Conservation (phyloP, 2,329 filamentous ascomycete genomes). For the Sarocladium brachiariae region DNA sequence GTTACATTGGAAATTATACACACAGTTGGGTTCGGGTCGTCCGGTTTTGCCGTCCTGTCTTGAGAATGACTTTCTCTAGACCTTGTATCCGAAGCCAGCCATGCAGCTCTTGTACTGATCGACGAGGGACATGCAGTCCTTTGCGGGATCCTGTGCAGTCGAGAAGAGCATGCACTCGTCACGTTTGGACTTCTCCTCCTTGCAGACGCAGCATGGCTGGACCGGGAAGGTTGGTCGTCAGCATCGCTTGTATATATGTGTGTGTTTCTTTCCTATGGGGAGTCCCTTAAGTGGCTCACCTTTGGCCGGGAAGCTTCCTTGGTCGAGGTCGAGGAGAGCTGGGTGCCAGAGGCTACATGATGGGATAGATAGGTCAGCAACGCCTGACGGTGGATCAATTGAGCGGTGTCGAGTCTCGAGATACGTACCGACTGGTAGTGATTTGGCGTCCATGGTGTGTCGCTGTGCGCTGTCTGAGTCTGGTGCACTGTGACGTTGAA, state of each 20-base stretch:
- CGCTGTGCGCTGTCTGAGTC: neutral
- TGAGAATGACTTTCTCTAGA: slow-evolving; percentile 30
- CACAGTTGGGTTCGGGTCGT: no score
- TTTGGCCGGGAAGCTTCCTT: slow-evolving; percentile 12
- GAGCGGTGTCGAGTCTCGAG: neutral
- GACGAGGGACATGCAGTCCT: slow-evolving; percentile 77
- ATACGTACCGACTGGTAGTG: slow-evolving; percentile 2
- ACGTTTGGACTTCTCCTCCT: slow-evolving; percentile 81
- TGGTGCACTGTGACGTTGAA: neutral
- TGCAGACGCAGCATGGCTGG: slow-evolving; percentile 99
- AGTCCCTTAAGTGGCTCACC: slow-evolving; percentile 1
- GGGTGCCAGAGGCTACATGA: slow-evolving; percentile 10
- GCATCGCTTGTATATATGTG: neutral
- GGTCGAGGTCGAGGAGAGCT: slow-evolving; percentile 10
- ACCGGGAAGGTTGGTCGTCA: neutral
- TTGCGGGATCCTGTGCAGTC: slow-evolving; percentile 70
- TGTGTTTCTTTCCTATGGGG: neutral
- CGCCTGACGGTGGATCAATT: neutral
- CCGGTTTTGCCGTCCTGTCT: no score
- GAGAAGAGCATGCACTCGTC: slow-evolving; percentile 99
- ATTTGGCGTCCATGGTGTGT: slow-evolving; percentile 5
- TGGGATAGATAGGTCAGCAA: slow-evolving; percentile 10
- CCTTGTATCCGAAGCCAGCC: slow-evolving; percentile 84
- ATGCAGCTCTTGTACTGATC: slow-evolving; percentile 87
- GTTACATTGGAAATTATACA: no score